phyloP scores from a whole-genome alignment of 768 basidiomycete species.

The Phylloporus sp. region DNA sequence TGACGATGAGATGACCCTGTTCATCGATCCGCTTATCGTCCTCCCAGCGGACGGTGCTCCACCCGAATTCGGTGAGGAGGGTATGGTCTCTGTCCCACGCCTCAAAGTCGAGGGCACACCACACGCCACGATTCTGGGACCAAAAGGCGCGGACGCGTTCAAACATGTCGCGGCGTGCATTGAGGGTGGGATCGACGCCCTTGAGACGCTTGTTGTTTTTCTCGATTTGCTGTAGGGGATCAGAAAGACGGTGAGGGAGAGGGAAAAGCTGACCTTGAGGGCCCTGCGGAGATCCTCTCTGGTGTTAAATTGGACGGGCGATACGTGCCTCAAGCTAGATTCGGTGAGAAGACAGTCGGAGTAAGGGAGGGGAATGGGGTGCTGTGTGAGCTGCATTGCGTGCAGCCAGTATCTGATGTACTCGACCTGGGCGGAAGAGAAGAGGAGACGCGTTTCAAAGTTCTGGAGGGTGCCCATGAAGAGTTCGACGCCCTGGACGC shows the following conservation, averaged over 20 bases:
- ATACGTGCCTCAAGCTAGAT: slow-evolving; percentile 52
- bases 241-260: neutral
- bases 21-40: slow-evolving; percentile 44
- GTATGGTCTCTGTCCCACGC: slow-evolving; percentile 76
- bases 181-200: slow-evolving; percentile 52
- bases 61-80: slow-evolving; percentile 80
- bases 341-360: slow-evolving; percentile 68
- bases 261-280: slow-evolving; percentile 44
- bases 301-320: slow-evolving; percentile 52
- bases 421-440: slow-evolving; percentile 80
- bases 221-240: slow-evolving; percentile 53
- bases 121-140: slow-evolving; percentile 58
- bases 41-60: slow-evolving; percentile 55
- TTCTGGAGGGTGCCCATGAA: slow-evolving; percentile 70
- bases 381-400: slow-evolving; percentile 60
- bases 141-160: slow-evolving; percentile 64
- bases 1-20: slow-evolving; percentile 57
- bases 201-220: slow-evolving; percentile 79
- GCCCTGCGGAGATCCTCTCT: slow-evolving; percentile 52
- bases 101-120: slow-evolving; percentile 80
- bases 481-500: slow-evolving; percentile 63
- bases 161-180: slow-evolving; percentile 56
- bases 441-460: slow-evolving; percentile 74
- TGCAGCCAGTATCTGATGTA: slow-evolving; percentile 83
- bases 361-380: slow-evolving; percentile 67